phyloP scores from a whole-genome alignment of 2,329 filamentous ascomycete species.

The Plectosphaerella plurivora region DNA sequence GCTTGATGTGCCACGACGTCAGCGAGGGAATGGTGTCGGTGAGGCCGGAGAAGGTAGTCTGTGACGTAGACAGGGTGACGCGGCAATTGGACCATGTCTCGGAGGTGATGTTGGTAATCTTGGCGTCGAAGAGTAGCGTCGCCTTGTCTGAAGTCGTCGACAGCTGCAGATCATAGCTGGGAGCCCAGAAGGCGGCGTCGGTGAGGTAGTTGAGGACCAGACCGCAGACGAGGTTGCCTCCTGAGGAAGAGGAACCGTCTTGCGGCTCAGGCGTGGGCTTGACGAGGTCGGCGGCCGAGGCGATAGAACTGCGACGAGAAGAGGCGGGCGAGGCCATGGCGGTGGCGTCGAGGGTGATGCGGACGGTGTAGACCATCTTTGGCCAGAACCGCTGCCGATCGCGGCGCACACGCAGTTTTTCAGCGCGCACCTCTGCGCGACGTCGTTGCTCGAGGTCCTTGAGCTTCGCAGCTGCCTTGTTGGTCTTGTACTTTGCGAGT shows the following conservation, averaged over 20 bases:
- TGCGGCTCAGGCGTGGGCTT: slow-evolving; percentile 36
- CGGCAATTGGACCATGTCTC: slow-evolving; percentile 60
- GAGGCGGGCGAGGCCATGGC: slow-evolving; percentile 32
- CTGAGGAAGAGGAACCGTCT: slow-evolving; percentile 9
- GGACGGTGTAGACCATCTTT: slow-evolving; percentile 41
- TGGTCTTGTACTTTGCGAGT: slow-evolving; percentile 16
- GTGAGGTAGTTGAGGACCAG: slow-evolving; percentile 58
- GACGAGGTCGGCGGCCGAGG: slow-evolving; percentile 48
- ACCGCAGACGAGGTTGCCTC: slow-evolving; percentile 27
- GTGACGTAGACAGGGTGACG: slow-evolving; percentile 58
- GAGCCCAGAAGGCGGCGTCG: slow-evolving; percentile 51
- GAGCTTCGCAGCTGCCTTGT: slow-evolving; percentile 25
- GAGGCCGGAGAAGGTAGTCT: slow-evolving; percentile 52
- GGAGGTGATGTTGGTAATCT: slow-evolving; percentile 56
- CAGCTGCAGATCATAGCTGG: slow-evolving; percentile 59
- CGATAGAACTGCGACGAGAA: slow-evolving; percentile 44
- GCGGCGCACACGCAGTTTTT: slow-evolving; percentile 36
- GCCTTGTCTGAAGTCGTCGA: slow-evolving; percentile 49
- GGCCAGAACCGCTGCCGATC: slow-evolving; percentile 47
- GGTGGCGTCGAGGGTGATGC: slow-evolving; percentile 45
- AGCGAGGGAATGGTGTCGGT: slow-evolving; percentile 51
- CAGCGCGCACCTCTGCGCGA: slow-evolving; percentile 30
- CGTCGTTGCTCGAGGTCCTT: slow-evolving; percentile 27
- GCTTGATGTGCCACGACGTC: slow-evolving; percentile 51
- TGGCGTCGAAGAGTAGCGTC: slow-evolving; percentile 56